Base-by-base conservation (phyloP, 1,139 yeast genomes). In the Eremothecium cymbalariae region DNA sequence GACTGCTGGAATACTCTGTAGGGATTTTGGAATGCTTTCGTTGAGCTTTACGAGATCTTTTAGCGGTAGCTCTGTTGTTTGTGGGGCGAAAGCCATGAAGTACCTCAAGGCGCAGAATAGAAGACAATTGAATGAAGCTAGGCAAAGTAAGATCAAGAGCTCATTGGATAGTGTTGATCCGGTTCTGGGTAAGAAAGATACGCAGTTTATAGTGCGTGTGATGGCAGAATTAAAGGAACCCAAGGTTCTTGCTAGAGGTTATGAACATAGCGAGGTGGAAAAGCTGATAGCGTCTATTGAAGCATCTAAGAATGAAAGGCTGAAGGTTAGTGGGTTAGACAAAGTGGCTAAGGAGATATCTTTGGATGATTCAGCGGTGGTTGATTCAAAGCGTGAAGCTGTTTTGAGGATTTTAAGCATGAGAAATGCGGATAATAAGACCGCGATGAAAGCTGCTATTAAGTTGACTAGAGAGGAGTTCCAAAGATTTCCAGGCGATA, bases 401-500 rank as follows among this genome's bases (percentile, higher is more conserved):
- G 62, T 88, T 20, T 59, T 71, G 46, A 77, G 95, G 45, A 80
- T 88, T 36, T 65, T 86, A 42, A 73, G 74, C 48, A 70, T 84
- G 62, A 78, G 70, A 58, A 88, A 88, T 59, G 71, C 94, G 18
- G 70, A 70, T 47, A 67, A 70, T 31, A 57, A 62, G 18, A 88
- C 82, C 45, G 67, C 68, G 40, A 67, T 70, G 53, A 72, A 72
- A 45, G 57, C 74, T 46, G 84, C 88, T 15, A 64, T 74, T 6
- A 60, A 62, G 33, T 59, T 80, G 38, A 95, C 96, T 1, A 70
- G 75, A 36, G 63, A 71, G 46, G 96, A 86, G 60, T 86, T 90
- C 58, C 77, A 74, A 47, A 71, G 95, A 52, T 70, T 72, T 44
- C 85, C 78, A 33, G 95, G 95, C 33, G 97, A 90, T 56, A 84